Evolutionary conservation across 352 stramenopile genomes (phyloP).

Genomic region (Globisporangium middletonii): DNA sequence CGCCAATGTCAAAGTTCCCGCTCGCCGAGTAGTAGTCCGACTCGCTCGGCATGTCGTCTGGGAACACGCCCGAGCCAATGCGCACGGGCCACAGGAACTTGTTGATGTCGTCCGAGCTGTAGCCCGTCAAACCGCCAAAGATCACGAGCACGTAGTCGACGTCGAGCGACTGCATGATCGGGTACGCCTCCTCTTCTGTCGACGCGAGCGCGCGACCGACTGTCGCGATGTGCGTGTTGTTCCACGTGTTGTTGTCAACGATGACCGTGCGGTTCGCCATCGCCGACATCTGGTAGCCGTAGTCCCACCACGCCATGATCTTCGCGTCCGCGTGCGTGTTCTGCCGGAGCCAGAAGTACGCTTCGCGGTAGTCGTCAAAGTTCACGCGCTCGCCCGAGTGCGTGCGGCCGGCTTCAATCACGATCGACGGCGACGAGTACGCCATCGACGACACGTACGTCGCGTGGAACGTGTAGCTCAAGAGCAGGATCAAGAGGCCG

Average conservation of each 20-base stretch:
- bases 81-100: conserved; percentile 93
- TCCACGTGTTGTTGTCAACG: conserved; percentile 96
- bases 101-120: conserved; percentile 89
- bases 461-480: conserved; percentile 87
- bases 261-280: conserved; percentile 89
- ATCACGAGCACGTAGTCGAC: conserved; percentile 92
- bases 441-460: conserved; percentile 88
- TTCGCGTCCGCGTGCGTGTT: conserved; percentile 87
- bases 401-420: conserved; percentile 81
- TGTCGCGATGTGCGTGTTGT: conserved; percentile 95
- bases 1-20: conserved; percentile 83
- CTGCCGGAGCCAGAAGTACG: conserved; percentile 87
- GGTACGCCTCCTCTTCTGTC: conserved; percentile 84
- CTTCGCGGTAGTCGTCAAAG: conserved; percentile 98
- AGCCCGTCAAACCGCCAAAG: conserved; percentile 85
- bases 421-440: conserved; percentile 90
- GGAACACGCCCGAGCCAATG: conserved; percentile 84
- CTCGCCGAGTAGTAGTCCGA: conserved; percentile 82
- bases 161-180: conserved; percentile 88
- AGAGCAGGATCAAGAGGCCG: conserved; percentile 61
- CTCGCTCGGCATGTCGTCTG: conserved; percentile 82
- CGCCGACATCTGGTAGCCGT: conserved; percentile 90
- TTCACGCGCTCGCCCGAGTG: conserved; percentile 77
- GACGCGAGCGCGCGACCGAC: conserved; percentile 86
- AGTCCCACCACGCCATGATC: conserved; percentile 91